Base-by-base conservation (phyloP, 2,329 filamentous ascomycete species). In the Podosphaera fusca region DNA sequence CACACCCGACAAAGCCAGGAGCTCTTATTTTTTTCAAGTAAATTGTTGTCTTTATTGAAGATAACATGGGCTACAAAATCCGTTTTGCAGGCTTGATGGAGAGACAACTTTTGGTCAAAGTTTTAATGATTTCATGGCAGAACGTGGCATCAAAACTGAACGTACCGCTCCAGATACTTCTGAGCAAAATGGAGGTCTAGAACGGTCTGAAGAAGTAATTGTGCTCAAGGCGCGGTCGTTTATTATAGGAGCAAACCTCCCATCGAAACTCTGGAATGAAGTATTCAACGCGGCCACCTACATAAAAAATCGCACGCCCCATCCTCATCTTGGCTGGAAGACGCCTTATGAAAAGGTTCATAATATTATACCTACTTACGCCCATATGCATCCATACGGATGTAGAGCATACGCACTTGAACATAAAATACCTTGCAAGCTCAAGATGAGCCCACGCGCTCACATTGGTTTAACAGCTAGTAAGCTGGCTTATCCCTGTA, bases 371-470 rank as follows among this genome's bases (percentile, higher is more conserved):
- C 3, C 30, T 4, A 53, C 33, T n/a, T 53, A 53, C 21, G 50
- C 30, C 21, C 50, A 53, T 35, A 53, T 53, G 50, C 50, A 53
- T 53, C 31, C 50, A 14, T 35, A 53, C 29, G 50, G 30, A 14
- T 53, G 50, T 35, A 53, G 50, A 53, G 50, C 50, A 34, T 53
- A 53, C 36, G 50, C 50, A n/a, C 36, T 53, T 7, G 30, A 53
- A 14, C 50, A 53, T 53, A 53, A 53, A 36, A 53, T 53, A 34
- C 50, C 50, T 53, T 21, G 50, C 10, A 53, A 35, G 21, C 21
- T 21, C 21, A 21, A 21, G 21, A 21, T 21, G 21, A 21, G 21
- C 21, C 21, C 21, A 21, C 50, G 50, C 12, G 50, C 50, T 1
- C 50, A 53, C 10, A 53, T 21, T 21, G 21, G 21, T 21, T 1